Conservation (phyloP, 1,139 yeast species). For the Meyerozyma smithsonii region DNA sequence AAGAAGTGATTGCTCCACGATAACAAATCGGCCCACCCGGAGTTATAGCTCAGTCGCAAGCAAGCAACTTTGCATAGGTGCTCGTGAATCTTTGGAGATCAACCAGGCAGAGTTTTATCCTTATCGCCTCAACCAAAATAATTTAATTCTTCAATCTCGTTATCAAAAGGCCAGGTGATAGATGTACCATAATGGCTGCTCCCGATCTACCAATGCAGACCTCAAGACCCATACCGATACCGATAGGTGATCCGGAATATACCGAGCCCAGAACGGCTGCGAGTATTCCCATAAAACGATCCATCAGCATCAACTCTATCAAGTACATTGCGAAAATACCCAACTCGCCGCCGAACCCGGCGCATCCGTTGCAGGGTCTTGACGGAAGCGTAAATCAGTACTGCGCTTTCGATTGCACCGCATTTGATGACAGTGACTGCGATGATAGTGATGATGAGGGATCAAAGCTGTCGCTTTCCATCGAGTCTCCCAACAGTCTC, state of each 20-base stretch:
- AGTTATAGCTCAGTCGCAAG: too few species aligned
- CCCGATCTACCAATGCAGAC: neutral
- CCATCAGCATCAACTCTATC: constrained; percentile 2
- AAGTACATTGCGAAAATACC: neutral
- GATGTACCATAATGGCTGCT: neutral
- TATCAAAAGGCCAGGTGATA: neutral
- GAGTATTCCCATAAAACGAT: neutral
- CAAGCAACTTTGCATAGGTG: too few species aligned
- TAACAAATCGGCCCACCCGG: too few species aligned
- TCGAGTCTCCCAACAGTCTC: neutral
- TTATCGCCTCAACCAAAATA: neutral
- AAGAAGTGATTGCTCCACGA: too few species aligned
- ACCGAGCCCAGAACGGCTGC: neutral
- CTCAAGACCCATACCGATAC: neutral
- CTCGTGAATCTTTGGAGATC: too few species aligned
- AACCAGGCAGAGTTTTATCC: neutral
- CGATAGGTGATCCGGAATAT: neutral
- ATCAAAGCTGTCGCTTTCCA: neutral
- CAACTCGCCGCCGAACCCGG: neutral
- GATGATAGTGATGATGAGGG: neutral
- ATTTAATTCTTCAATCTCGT: neutral
- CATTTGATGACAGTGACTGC: neutral
- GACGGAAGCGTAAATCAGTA: neutral
- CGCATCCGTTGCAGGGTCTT: neutral
- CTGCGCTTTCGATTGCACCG: neutral